A percentile compares a stretch with the other conserved stretches of the same genome.
These are phyloP conservation scores for Exsudoporus floridanus DNA, from an alignment of 1,284 basidiomycete species.

Conservation along the genomic window DNA sequence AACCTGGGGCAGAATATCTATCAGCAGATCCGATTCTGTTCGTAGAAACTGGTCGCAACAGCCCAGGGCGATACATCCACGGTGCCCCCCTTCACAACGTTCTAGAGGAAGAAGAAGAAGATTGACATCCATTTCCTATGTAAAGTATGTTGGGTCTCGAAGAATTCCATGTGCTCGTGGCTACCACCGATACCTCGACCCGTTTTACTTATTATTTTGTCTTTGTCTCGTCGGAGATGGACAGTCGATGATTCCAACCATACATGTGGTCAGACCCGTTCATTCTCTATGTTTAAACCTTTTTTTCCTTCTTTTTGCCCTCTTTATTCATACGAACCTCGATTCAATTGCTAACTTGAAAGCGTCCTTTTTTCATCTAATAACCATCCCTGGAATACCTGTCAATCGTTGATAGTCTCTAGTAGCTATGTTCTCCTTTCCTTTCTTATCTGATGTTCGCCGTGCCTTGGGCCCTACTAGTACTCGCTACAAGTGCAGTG, in stretches of 20 bases:
- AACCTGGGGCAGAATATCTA: constrained; percentile 19
- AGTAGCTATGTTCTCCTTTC: constrained; percentile 24
- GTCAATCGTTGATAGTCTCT: constrained; percentile 27
- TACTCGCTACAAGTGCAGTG: constrained; percentile 22
- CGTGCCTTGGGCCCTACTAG: constrained; percentile 3
- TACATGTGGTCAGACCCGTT: constrained; percentile 8
- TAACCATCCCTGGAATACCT: constrained; percentile 19
- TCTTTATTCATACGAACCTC: constrained; percentile 6
- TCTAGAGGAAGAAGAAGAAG: constrained; percentile 75
- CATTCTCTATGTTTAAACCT: constrained; percentile 2
- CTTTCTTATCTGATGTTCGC: constrained; percentile 8
- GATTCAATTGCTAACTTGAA: constrained; percentile 19
- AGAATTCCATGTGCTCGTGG: constrained; percentile 17
- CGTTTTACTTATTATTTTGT: constrained; percentile 7
- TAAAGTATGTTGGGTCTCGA: constrained; percentile 23
- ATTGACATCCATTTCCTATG: constrained; percentile 27
- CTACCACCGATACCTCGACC: constrained; percentile 30
- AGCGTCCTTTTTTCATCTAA: constrained; percentile 18
- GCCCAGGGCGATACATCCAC: constrained; percentile 78
- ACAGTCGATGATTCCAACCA: constrained; percentile 7
- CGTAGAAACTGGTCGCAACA: constrained; percentile 52
- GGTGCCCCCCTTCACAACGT: constrained; percentile 87
- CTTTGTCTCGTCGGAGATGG: constrained; percentile 17
- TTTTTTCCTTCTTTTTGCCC: not conserved
- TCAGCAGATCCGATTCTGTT: constrained; percentile 38